Evolutionary conservation across 768 basidiomycete species (phyloP).

Genomic region (Trametes punicea): DNA sequence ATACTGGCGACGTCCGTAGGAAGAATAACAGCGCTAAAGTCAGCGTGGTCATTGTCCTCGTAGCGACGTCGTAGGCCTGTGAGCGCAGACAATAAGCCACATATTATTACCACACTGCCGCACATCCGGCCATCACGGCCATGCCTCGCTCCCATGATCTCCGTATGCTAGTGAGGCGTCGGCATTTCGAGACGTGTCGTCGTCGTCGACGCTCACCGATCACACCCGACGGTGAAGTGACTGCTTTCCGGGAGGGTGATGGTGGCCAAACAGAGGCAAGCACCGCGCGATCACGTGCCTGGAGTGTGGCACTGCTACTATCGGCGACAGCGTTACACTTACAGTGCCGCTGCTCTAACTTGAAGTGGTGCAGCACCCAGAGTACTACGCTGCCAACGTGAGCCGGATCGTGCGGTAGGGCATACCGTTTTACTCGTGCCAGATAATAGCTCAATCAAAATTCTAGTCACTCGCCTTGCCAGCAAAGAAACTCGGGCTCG

Average conservation of each 20-base stretch:
- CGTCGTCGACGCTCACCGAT: not conserved
- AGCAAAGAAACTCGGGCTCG: no score
- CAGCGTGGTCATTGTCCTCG: slow-evolving; percentile 13
- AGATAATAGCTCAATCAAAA: no score
- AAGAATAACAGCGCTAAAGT: slow-evolving; percentile 14
- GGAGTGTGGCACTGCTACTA: no score
- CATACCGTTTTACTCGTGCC: no score
- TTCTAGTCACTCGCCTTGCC: no score
- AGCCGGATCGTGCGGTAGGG: no score
- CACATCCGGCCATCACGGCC: not conserved
- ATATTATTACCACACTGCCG: not conserved
- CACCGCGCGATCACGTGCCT: slow-evolving; percentile 3
- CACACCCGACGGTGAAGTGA: not conserved
- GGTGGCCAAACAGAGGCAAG: not conserved
- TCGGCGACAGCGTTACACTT: no score
- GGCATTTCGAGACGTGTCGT: not conserved
- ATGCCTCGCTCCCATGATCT: not conserved
- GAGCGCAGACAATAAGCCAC: slow-evolving; percentile 7
- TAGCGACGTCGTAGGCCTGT: slow-evolving; percentile 1
- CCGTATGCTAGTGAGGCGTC: not conserved
- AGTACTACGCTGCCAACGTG: no score
- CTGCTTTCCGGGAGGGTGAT: not conserved
- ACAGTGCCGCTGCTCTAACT: no score
- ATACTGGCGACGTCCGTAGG: slow-evolving; percentile 8
- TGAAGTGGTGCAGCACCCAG: no score